Base-by-base conservation (phyloP, 2,329 filamentous ascomycete genomes). In the Colletotrichum plurivorum region DNA sequence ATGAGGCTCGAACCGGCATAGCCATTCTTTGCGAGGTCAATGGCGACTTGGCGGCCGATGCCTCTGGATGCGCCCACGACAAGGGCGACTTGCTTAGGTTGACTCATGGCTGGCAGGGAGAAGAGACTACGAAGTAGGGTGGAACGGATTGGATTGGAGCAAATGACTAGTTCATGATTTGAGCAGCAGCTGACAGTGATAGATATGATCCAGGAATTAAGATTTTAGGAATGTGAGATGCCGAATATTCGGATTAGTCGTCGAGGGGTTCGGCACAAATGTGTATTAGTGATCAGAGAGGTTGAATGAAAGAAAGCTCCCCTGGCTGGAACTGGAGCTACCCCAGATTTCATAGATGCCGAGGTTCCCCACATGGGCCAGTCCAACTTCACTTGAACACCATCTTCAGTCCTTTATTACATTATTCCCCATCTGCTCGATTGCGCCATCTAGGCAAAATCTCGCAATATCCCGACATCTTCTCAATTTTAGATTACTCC, bases 41-140 rank as follows among this genome's bases (percentile, higher is more conserved):
- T 87, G 64, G 94, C 93, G 46, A 96, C 84, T 78, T 96, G 93
- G 48, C 93, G 85, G 53, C 94, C 94, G 71, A 97, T 95, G 45
- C 94, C 94, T 70, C 94, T 84, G 0, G 93, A 95, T 2, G 92
- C 93, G 46, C 93, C 93, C 20, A 95, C 86, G 5, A 95, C 84
- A 20, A 95, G 84, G 20, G 92, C 92, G 7, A 94, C 92, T 49
- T 64, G 67, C 5, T 57, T 68, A 18, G 65, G 46, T 39, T 46
- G 52, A 18, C 20, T 57, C 36, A 75, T 74, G 39, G 31, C 18
- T 71, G 8, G 6, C 41, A 43, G 41, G 12, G 15, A 7, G 12
- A 9, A 5, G 13, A 25, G 15, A 15, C 15, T 9, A 31, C 27
- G 2, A 7, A 5, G 15, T n/a, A 48, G n/a, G 12, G 18, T n/a